phyloP scores from a whole-genome alignment of 2,329 filamentous ascomycete species.

The Sporothrix protearum region DNA sequence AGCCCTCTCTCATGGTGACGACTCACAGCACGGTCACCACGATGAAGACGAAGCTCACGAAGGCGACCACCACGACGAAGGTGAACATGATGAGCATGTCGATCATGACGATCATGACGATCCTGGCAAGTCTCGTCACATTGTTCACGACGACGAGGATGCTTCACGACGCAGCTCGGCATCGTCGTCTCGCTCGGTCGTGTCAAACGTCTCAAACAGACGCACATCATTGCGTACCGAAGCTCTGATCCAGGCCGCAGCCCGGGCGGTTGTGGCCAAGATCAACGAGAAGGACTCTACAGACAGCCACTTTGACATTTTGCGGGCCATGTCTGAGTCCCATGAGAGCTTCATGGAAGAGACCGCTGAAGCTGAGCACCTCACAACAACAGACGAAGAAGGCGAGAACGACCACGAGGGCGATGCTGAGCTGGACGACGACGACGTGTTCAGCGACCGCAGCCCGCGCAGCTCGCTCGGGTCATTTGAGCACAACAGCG shows the following conservation, averaged over 20 bases:
- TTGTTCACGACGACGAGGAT: background rate
- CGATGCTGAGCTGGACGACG: constrained; percentile 55
- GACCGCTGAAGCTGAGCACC: background rate
- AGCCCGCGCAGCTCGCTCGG: constrained; percentile 56
- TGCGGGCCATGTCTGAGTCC: background rate
- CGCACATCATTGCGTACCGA: constrained; percentile 47
- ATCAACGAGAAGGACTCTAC: constrained; percentile 41
- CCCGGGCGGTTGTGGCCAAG: constrained; percentile 48
- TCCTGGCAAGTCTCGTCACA: background rate
- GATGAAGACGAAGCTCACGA: background rate
- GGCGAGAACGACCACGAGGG: constrained; percentile 40
- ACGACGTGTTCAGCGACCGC: constrained; percentile 58
- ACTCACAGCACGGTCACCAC: background rate
- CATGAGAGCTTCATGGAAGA: constrained; percentile 7
- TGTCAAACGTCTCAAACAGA: constrained; percentile 34
- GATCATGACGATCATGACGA: constrained; percentile 18
- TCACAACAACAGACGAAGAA: constrained; percentile 33
- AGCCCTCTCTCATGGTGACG: background rate
- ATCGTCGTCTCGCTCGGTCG: constrained; percentile 22
- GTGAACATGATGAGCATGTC: background rate
- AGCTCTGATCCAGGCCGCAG: constrained; percentile 52
- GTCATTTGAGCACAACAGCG: constrained; percentile 40
- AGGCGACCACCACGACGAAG: background rate
- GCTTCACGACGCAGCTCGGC: background rate
- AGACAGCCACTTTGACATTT: background rate